These are phyloP conservation scores for Lathyrus aphaca DNA, from an alignment of 306 rosid species.

Conservation along the genomic window DNA sequence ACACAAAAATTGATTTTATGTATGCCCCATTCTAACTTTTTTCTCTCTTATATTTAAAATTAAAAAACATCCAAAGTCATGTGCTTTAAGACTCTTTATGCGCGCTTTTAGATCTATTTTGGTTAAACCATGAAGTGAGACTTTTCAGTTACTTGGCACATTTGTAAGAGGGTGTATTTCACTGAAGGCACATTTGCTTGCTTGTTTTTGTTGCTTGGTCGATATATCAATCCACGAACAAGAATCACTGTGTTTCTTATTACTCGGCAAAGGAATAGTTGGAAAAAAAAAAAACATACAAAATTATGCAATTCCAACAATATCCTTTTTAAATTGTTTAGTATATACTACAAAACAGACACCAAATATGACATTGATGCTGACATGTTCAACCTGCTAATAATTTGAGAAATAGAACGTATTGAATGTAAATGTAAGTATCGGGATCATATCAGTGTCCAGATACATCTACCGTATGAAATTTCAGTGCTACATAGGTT, in stretches of 20 bases:
- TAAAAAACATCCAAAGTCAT: constrained; percentile 5
- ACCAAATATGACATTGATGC: not conserved
- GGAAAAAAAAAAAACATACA: no score
- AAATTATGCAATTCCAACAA: constrained; percentile 23
- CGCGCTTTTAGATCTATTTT: constrained; percentile 12
- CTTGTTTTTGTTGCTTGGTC: constrained; percentile 15
- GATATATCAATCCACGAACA: constrained; percentile 20
- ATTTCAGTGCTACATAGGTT: no score
- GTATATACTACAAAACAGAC: not conserved
- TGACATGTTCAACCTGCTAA: not conserved
- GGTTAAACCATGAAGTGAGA: constrained; percentile 28
- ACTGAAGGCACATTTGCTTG: not conserved
- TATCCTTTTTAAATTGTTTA: constrained; percentile 21
- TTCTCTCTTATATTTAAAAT: constrained; percentile 9
- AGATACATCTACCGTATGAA: no score
- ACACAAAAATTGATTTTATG: constrained; percentile 5
- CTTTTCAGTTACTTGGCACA: not conserved
- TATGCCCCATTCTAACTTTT: not conserved
- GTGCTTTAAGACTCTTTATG: not conserved
- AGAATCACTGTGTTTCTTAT: not conserved
- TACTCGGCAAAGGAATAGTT: not conserved
- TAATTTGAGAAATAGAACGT: not conserved
- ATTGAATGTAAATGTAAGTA: not conserved
- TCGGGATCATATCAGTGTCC: no score
- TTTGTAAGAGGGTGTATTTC: constrained; percentile 14